Base-by-base conservation (phyloP, 2,329 filamentous ascomycete species). In the Arthrobotrys musiformis region DNA sequence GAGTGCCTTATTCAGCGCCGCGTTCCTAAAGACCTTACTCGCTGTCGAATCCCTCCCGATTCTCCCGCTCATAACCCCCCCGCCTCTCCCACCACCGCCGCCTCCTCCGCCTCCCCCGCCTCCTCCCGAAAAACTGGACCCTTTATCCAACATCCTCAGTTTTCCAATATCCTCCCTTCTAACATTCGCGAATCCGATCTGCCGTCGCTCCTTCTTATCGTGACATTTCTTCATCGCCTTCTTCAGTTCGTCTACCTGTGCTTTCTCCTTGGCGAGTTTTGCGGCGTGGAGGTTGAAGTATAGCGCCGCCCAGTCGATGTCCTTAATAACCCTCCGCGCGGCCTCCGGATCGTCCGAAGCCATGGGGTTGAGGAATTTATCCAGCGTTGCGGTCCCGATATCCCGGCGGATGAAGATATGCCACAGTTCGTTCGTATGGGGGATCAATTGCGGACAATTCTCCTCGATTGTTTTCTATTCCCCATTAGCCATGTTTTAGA, bases 341-440 rank as follows among this genome's bases (percentile, higher is more conserved):
- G 17, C 2, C 9, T 22, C 42, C 1, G 42, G 19, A 1, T 2
- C 4, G 2, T 17, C 0, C 90, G 89, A 78, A 92, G 87, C 0
- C 92, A 92, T 2, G 1, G 24, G 89, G 85, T 79, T 90, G 19
- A 58, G 88, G 26, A 89, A 88, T 81, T 91, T 89, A 52, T 85
- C 84, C 46, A 90, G 86, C 79, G 84, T 84, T 83, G 89, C 90
- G 69, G 88, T 85, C 1, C 90, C 89, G 78, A 97, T 92, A 81
- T 97, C 90, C 56, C 90, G 89, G 62, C 89, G 88, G 83, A 98
- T 95, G 81, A 97, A 88, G 28, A 88, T 87, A 46, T 89, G 84
- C 94, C 94, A 97, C 78, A 94, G 85, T 80, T 93, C 91, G 19
- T 85, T 87, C 42, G 90, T 90, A 69, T 91, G 86, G 40, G 89